phyloP scores from a whole-genome alignment of 768 basidiomycete species.

The Boletus coccyginus region DNA sequence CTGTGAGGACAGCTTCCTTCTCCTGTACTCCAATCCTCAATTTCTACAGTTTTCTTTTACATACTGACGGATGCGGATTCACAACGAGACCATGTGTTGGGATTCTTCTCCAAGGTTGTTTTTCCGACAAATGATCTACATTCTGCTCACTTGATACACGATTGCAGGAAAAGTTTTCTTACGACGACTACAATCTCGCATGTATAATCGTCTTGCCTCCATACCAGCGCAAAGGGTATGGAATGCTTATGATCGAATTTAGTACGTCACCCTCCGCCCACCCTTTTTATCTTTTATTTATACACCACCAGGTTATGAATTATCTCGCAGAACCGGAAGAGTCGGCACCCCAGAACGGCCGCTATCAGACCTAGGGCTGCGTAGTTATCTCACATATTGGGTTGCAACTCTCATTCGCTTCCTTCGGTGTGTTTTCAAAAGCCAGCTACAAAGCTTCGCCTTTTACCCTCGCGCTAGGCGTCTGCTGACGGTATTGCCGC shows the following conservation, averaged over 20 bases:
- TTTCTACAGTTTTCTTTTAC: conserved; percentile 73
- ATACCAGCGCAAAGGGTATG: conserved; percentile 85
- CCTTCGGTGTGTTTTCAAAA: conserved; percentile 53
- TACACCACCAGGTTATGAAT: conserved; percentile 72
- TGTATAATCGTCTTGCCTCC: conserved; percentile 96
- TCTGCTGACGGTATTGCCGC: conserved; percentile 59
- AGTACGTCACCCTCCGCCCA: conserved; percentile 52
- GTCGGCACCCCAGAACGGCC: conserved; percentile 94
- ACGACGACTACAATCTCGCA: conserved; percentile 96
- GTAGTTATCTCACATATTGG: conserved; percentile 90
- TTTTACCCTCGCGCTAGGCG: conserved; percentile 35
- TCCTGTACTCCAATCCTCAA: not conserved
- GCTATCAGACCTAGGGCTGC: conserved; percentile 86
- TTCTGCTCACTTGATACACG: not conserved
- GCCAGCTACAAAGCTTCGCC: not conserved
- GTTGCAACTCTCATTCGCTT: conserved; percentile 80
- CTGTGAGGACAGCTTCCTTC: conserved; percentile 47
- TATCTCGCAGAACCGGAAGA: conserved; percentile 76
- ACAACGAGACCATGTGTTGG: conserved; percentile 75
- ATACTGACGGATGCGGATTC: conserved; percentile 84
- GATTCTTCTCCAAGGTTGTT: conserved; percentile 63
- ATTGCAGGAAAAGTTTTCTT: conserved; percentile 84
- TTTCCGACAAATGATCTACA: not conserved
- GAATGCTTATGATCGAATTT: conserved; percentile 97
- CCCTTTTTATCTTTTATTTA: not conserved